Evolutionary conservation across 2,329 filamentous ascomycete species (phyloP), one percentile per base, ranked within the genome.

Genomic region (Cladosporium oxysporum): DNA sequence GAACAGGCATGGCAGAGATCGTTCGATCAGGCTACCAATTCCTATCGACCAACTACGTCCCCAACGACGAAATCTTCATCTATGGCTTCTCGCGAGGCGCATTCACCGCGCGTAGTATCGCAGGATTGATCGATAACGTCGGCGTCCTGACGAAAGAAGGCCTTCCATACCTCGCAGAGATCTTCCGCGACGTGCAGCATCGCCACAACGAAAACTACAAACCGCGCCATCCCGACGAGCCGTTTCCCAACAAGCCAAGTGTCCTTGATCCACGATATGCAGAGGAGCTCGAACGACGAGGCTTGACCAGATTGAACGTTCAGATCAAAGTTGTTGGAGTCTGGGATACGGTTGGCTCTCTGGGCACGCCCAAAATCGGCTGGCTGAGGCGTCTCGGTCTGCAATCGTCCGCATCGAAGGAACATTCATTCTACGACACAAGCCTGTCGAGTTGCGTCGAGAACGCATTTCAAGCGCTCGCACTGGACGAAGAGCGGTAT

Each of bases 11-110:
- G 11, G 74, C 75, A 4, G 81, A 83, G 37, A 81, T 82, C 57
- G 79, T 84, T 3, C 76, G 81, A 14, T 79, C 83, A 72, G 80
- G 77, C 0, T 84, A 86, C 62, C 78, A 78, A 7, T 85, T 84
- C 70, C 73, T 85, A 1, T 78, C 80, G n/a, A 82, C 82, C 64
- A 86, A 85, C 72, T 85, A 82, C 69, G 75, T 79, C n/a, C 78
- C 78, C 0, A 83, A 83, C 64, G 84, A 83, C 62, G 78, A 83
- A 68, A 81, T 83, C 59, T 82, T 81, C 70, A 79, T 83, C 66
- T 80, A 83, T 63, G 82, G 82, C 29, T 83, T 83, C 73, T 81
- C 79, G 5, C 76, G 82, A 14, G 82, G 82, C 8, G 82, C 82
- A 2, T 83, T 77, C 67, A 82, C 79, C 0, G 81, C 79, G 2